Evolutionary conservation across 176 grass and related monocot species (phyloP).

Genomic region (Neostapfia colusana): DNA sequence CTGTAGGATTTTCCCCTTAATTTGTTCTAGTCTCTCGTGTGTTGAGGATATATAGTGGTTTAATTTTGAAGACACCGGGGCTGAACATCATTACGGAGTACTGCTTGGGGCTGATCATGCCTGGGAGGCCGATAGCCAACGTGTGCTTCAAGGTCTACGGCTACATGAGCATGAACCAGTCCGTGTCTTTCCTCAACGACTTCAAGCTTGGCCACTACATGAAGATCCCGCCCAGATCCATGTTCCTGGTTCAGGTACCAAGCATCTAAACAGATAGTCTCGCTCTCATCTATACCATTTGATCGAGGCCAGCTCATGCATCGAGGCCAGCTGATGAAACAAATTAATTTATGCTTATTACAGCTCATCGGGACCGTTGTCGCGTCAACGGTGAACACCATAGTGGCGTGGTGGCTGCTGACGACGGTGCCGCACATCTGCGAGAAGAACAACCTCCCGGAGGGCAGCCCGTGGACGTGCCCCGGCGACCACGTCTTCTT

Average conservation of each 20-base stretch:
- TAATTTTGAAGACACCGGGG: not conserved
- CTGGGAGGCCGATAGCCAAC: not conserved
- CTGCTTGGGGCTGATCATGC: not conserved
- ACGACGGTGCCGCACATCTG: constrained; percentile 77
- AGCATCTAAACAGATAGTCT: too few species aligned
- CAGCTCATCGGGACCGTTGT: constrained; percentile 73
- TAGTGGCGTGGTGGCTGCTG: constrained; percentile 82
- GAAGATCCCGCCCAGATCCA: constrained; percentile 88
- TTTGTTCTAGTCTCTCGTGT: too few species aligned
- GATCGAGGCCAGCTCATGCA: too few species aligned
- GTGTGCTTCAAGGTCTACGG: constrained; percentile 92
- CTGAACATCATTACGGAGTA: not conserved
- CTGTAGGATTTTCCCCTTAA: too few species aligned
- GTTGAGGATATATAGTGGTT: too few species aligned
- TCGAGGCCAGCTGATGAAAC: too few species aligned
- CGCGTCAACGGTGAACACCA: constrained; percentile 68
- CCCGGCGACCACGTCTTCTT: constrained; percentile 81
- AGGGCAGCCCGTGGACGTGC: constrained; percentile 87
- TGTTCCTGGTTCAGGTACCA: constrained; percentile 90
- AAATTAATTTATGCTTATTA: not conserved
- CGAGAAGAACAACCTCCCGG: constrained; percentile 55
- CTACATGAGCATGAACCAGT: constrained; percentile 95
- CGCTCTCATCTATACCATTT: too few species aligned
- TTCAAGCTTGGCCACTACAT: constrained; percentile 98
- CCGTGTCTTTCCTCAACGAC: constrained; percentile 73